These are phyloP conservation scores for Sporothrix luriei DNA, from an alignment of 2,329 filamentous ascomycete species.

Conservation along the genomic window DNA sequence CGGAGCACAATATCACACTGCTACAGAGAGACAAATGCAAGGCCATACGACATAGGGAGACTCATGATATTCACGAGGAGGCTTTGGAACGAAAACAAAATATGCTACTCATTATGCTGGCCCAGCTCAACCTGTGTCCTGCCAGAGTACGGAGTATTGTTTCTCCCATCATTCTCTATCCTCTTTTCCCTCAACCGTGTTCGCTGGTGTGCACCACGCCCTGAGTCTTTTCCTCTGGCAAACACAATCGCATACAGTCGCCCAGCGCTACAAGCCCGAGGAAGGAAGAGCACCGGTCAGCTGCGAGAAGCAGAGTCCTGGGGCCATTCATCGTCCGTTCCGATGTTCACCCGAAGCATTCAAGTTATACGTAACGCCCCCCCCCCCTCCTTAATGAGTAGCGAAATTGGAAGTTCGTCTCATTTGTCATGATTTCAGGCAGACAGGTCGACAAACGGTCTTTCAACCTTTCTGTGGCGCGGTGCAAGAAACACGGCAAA, in stretches of 20 bases:
- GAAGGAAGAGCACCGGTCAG: not conserved
- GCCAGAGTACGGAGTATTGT: not conserved
- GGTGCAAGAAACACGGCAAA: conserved; percentile 8
- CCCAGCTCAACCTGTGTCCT: not conserved
- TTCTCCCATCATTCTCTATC: not conserved
- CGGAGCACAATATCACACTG: not conserved
- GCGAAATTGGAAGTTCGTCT: not conserved
- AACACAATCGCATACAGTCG: not conserved
- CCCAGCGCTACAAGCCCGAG: not conserved
- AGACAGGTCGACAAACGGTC: not conserved
- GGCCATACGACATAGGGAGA: not conserved
- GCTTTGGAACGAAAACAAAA: not conserved
- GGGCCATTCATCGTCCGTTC: conserved; percentile 11
- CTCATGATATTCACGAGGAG: not conserved
- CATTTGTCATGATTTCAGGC: not conserved
- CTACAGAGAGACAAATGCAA: not conserved
- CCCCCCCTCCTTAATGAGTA: not conserved
- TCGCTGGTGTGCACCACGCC: not conserved
- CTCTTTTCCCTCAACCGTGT: not conserved
- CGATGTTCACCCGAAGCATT: conserved; percentile 21
- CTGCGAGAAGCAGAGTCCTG: not conserved
- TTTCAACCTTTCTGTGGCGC: not conserved
- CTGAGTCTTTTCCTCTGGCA: not conserved
- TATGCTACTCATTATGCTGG: not conserved
- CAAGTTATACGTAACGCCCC: not conserved